Evolutionary conservation across 75 land plant species (phyloP).

Genomic region (Sequoiadendron giganteum): DNA sequence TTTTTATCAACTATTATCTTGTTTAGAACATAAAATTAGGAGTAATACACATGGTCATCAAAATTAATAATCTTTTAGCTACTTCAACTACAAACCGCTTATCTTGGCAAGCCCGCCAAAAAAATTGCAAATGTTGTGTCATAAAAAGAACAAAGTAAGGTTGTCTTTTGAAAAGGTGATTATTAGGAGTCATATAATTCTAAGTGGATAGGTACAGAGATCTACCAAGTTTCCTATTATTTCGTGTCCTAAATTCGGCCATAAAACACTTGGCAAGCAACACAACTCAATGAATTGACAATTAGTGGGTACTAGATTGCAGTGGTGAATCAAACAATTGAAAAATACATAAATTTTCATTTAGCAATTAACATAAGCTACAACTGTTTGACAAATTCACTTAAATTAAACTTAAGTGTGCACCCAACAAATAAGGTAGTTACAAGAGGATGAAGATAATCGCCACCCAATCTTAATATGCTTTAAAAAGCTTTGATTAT

Average conservation of each 20-base stretch:
- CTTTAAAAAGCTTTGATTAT: constrained; percentile 74
- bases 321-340: background rate
- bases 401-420: background rate
- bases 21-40: too few species aligned
- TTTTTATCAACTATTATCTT: too few species aligned
- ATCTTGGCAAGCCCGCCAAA: constrained; percentile 91
- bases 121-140: constrained; percentile 80
- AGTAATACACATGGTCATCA: constrained; percentile 64
- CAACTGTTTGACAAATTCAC: background rate
- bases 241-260: background rate
- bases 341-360: background rate
- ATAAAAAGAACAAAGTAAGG: background rate
- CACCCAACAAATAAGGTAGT: constrained; percentile 7
- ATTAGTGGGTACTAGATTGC: background rate
- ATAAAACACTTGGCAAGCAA: background rate
- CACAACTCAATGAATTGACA: background rate
- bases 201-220: too few species aligned
- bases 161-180: background rate
- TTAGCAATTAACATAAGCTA: background rate
- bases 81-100: constrained; percentile 94
- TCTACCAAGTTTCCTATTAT: too few species aligned
- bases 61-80: constrained; percentile 71
- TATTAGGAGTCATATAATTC: background rate
- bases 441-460: constrained; percentile 83
- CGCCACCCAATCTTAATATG: constrained; percentile 61